Percentiles rank a stretch among this genome's conserved stretches.
Evolutionary conservation across 768 basidiomycete species (phyloP).

Genomic region (Auriculariales sp.): DNA sequence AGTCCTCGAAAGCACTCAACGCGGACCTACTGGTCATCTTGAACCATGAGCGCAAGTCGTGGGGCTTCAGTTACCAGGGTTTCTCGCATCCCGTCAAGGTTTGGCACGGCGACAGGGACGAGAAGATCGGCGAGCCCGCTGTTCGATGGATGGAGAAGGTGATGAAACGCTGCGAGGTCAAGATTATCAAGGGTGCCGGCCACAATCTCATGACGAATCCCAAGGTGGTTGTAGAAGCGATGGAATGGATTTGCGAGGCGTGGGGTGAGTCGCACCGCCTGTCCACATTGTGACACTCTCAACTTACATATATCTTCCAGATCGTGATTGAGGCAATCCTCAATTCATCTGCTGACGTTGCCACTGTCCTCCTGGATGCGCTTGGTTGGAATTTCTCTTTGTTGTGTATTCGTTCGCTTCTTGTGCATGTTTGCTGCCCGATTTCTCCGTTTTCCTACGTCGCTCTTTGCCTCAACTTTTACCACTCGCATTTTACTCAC

Average conservation of each 20-base stretch:
- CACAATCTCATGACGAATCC: slow-evolving; percentile 91
- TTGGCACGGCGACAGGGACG: slow-evolving; percentile 90
- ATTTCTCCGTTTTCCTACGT: too few species aligned
- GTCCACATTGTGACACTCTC: background rate
- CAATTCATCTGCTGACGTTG: background rate
- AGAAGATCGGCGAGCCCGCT: slow-evolving; percentile 82
- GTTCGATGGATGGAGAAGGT: slow-evolving; percentile 85
- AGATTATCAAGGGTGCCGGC: slow-evolving; percentile 76
- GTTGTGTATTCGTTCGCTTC: background rate
- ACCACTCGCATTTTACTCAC: too few species aligned
- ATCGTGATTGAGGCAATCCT: background rate
- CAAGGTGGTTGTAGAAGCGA: slow-evolving; percentile 70
- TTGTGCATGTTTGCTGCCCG: background rate
- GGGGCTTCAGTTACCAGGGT: slow-evolving; percentile 80
- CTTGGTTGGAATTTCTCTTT: background rate
- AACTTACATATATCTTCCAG: background rate
- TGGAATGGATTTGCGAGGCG: slow-evolving; percentile 50
- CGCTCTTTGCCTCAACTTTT: too few species aligned
- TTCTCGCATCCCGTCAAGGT: slow-evolving; percentile 67
- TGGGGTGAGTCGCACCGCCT: slow-evolving; percentile 10
- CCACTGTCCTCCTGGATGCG: too few species aligned
- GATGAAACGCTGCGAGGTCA: slow-evolving; percentile 67
- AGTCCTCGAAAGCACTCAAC: slow-evolving; percentile 83
- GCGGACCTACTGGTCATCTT: slow-evolving; percentile 84
- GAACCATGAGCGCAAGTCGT: slow-evolving; percentile 74